Percentiles rank a stretch among this genome's conserved stretches.
Evolutionary conservation across 331 rosid genomes (phyloP).

Genomic region (Erythrophleum ivorense): DNA sequence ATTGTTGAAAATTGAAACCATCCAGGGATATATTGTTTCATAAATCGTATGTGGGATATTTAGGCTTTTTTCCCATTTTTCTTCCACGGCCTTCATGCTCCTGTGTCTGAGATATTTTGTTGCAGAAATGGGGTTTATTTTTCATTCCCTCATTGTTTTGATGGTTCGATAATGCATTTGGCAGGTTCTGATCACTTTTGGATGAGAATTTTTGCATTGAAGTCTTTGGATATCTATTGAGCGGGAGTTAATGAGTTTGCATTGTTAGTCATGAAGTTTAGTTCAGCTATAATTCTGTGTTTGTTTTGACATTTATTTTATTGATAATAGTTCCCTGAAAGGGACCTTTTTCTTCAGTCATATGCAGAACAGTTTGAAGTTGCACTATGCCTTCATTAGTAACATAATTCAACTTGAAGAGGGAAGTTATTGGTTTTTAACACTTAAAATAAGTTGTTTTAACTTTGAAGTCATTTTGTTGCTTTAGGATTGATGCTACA

Average conservation of each 20-base stretch:
- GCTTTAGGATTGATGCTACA: not conserved
- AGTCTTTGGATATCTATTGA: not conserved
- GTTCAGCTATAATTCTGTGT: not conserved
- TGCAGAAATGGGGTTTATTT: not conserved
- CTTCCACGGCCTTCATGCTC: conserved; percentile 2
- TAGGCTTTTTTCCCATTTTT: conserved; percentile 14
- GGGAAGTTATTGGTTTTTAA: not conserved
- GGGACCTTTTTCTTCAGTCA: not conserved
- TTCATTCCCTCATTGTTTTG: not conserved
- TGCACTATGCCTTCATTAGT: not conserved
- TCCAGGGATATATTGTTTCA: conserved; percentile 12
- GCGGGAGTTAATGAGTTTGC: not conserved
- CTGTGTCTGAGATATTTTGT: not conserved
- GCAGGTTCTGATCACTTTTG: not conserved
- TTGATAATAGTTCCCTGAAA: not conserved
- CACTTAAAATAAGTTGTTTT: not conserved
- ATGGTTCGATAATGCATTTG: not conserved
- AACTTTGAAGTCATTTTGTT: not conserved
- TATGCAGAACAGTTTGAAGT: not conserved
- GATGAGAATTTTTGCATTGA: not conserved
- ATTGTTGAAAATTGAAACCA: not conserved
- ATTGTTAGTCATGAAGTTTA: not conserved
- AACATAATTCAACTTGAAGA: not conserved
- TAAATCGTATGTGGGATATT: conserved; percentile 3
- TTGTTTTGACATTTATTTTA: not conserved